Percentiles rank a stretch among this genome's conserved stretches.
Evolutionary conservation across 768 basidiomycete genomes (phyloP).

Genomic region (Psilocybe azurescens): DNA sequence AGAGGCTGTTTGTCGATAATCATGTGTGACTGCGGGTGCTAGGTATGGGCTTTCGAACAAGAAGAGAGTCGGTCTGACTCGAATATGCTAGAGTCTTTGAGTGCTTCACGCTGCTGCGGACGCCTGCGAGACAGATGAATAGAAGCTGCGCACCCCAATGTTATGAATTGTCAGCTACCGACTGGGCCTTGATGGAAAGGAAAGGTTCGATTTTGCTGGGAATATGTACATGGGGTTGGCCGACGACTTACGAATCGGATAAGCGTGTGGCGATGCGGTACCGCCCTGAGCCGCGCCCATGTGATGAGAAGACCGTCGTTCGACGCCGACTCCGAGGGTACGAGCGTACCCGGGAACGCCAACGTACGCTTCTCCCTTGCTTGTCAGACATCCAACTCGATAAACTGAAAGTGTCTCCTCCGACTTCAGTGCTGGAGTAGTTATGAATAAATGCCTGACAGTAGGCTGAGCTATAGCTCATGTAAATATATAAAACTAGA

Average conservation of each 20-base stretch:
- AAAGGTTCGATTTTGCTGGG: background rate
- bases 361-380: background rate
- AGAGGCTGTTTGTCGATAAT: too few relatives aligned
- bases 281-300: background rate
- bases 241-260: background rate
- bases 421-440: too few relatives aligned
- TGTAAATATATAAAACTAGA: background rate
- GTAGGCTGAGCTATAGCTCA: too few relatives aligned
- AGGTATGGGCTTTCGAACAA: too few relatives aligned
- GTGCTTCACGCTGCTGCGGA: slow-evolving; percentile 1
- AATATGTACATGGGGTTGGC: background rate
- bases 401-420: too few relatives aligned
- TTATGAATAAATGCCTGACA: too few relatives aligned
- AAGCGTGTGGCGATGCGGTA: slow-evolving; percentile 5
- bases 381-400: background rate
- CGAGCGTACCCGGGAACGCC: background rate
- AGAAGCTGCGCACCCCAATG: background rate
- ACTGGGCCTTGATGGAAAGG: background rate
- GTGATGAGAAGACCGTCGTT: background rate
- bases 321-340: too few relatives aligned
- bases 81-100: background rate
- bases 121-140: background rate
- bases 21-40: too few relatives aligned
- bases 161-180: background rate
- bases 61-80: background rate